Evolutionary conservation across 805 yeast genomes (phyloP).

Genomic region (Ogataea parapolymorpha): DNA sequence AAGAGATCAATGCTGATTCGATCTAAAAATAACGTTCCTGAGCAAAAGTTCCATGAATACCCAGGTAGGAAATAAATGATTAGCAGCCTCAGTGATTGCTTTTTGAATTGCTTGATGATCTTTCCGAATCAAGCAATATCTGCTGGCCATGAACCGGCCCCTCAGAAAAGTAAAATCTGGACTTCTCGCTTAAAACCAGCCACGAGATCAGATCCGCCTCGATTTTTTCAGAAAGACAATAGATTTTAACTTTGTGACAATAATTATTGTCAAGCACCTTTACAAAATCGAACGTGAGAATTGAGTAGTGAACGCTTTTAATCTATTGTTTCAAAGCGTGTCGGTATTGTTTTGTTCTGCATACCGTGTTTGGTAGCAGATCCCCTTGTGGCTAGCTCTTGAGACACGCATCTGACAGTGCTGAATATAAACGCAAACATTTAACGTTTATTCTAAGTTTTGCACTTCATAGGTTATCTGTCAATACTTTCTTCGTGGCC

Average conservation of each 20-base stretch:
- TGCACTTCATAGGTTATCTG: neutral
- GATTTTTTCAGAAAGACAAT: neutral
- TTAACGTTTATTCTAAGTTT: neutral
- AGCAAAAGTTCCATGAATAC: no score
- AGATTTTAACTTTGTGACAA: neutral
- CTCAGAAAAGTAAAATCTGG: neutral
- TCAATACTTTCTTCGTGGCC: neutral
- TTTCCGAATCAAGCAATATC: no score
- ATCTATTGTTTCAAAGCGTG: neutral
- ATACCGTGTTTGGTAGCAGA: constrained; percentile 7
- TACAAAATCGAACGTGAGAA: neutral
- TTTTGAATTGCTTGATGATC: no score
- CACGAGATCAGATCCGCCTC: neutral
- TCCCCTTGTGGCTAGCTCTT: neutral
- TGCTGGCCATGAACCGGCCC: neutral
- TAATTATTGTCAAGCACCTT: neutral
- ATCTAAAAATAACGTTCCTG: no score
- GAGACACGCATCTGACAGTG: constrained; percentile 7
- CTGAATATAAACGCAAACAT: constrained; percentile 6
- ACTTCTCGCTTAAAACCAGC: constrained; percentile 1
- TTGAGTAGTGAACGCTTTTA: neutral
- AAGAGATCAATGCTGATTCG: no score
- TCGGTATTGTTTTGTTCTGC: neutral
- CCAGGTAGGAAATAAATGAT: no score
- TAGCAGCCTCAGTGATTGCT: no score